A percentile compares a stretch with the other conserved stretches of the same genome.
These are phyloP conservation scores for Ogataea allantospora DNA, from an alignment of 805 yeast genomes.

Conservation along the genomic window DNA sequence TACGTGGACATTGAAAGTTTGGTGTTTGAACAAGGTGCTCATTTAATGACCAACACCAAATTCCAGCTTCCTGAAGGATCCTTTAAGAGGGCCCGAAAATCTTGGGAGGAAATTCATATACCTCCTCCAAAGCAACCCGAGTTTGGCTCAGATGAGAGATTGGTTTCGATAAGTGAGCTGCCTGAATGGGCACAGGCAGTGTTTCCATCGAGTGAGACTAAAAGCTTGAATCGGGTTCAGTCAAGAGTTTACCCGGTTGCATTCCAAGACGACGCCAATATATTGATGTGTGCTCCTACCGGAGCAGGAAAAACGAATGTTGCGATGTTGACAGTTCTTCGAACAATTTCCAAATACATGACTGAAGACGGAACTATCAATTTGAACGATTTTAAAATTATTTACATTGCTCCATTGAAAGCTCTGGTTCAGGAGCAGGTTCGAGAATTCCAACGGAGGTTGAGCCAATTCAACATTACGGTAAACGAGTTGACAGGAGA, in stretches of 20 bases:
- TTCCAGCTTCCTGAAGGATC: conserved; percentile 83
- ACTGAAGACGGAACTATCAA: conserved; percentile 49
- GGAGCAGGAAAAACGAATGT: conserved; percentile 99
- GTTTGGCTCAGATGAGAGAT: conserved; percentile 33
- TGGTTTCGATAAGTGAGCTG: conserved; percentile 57
- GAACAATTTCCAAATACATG: conserved; percentile 55
- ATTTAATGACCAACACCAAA: conserved; percentile 61
- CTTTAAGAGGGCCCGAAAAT: conserved; percentile 64
- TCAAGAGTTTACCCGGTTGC: conserved; percentile 81
- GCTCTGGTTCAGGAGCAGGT: conserved; percentile 96
- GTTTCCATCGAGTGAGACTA: conserved; percentile 66
- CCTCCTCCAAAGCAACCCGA: conserved; percentile 72
- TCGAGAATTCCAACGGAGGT: conserved; percentile 73
- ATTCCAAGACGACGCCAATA: conserved; percentile 64
- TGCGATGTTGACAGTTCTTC: conserved; percentile 79
- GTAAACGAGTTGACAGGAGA: conserved; percentile 94
- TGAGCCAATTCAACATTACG: conserved; percentile 58
- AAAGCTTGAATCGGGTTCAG: conserved; percentile 76
- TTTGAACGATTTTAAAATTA: conserved; percentile 64
- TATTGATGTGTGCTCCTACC: conserved; percentile 93
- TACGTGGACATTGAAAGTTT: conserved; percentile 63
- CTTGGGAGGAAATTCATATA: conserved; percentile 87
- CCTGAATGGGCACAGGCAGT: conserved; percentile 84
- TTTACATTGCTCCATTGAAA: conserved; percentile 88
- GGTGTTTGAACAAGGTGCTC: conserved; percentile 71